Evolutionary conservation across 2,329 filamentous ascomycete genomes (phyloP), one percentile per base, ranked within the genome.

Genomic region (Thyridium curvatum): DNA sequence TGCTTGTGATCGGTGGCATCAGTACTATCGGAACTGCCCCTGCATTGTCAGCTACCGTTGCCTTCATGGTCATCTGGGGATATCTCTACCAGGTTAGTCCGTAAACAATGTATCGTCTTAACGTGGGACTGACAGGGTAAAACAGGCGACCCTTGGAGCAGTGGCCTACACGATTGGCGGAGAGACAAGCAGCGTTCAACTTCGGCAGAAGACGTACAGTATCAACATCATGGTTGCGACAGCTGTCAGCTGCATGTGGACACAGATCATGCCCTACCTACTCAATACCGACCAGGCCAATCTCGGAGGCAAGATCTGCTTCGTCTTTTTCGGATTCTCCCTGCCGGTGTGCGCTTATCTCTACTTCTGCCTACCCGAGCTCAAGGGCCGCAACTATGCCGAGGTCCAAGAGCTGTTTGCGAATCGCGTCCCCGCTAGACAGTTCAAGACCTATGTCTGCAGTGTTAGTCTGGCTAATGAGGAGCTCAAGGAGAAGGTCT

Each of bases 201-300:
- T 58, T 18, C 46, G 54, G 8, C 53, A 55, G 42, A 58, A 56
- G 42, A 56, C 54, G 0, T 56, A 57, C 43, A 53, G 48, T 9
- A 55, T 56, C 47, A 58, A 56, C 45, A 52, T 57, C 29, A 53
- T 58, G 50, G 44, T 38, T 9, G 43, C 50, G 6, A 58, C 54
- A 5, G 49, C 50, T 4, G 49, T 54, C 4, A 55, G 52, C 2
- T 58, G 53, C 42, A 34, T 56, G 35, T 42, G 53, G 12, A 46
- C 47, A 8, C 52, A 55, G 34, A 46, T 56, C 30, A 46, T 55
- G 41, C 55, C 54, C 6, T 54, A 54, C 17, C 44, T 58, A 8
- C 46, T 59, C 21, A 52, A 53, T 30, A 48, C 51, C 5, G 48
- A 48, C 15, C 45, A 57, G 37, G 52, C 54, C 18, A 55, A 58